phyloP scores from a whole-genome alignment of 1,284 basidiomycete species.

The Laetiporus sulphureus region DNA sequence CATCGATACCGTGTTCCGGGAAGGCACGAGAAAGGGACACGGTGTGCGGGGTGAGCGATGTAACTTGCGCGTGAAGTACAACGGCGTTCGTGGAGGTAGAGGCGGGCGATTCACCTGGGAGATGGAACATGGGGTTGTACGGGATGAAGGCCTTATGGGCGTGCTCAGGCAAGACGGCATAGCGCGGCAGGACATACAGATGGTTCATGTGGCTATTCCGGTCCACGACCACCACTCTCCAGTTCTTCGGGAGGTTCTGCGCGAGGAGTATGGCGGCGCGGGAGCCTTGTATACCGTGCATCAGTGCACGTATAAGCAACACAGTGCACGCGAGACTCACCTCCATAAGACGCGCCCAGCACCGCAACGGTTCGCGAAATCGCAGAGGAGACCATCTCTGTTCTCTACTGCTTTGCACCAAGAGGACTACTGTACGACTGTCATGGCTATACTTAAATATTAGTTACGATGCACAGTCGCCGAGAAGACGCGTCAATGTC shows the following conservation, averaged over 20 bases:
- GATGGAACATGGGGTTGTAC: conserved; percentile 41
- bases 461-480: no score
- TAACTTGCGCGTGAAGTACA: conserved; percentile 43
- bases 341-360: conserved; percentile 57
- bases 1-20: conserved; percentile 35
- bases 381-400: background rate
- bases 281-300: conserved; percentile 22
- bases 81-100: conserved; percentile 9
- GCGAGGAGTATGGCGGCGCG: conserved; percentile 55
- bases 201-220: conserved; percentile 43
- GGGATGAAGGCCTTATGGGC: conserved; percentile 74
- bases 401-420: background rate
- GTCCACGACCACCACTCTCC: conserved; percentile 68
- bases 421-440: background rate
- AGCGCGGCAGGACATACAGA: conserved; percentile 58
- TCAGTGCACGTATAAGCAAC: background rate
- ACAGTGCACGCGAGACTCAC: conserved; percentile 22
- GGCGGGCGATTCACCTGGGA: conserved; percentile 5
- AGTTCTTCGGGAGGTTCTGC: conserved; percentile 47
- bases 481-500: no score
- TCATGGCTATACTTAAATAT: no score
- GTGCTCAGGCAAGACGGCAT: conserved; percentile 57
- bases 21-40: conserved; percentile 42
- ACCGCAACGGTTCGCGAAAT: conserved; percentile 44
- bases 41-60: conserved; percentile 34